Evolutionary conservation across 225 moss, liverwort and hornwort genomes (phyloP).

Genomic region (Straminergon stramineum): DNA sequence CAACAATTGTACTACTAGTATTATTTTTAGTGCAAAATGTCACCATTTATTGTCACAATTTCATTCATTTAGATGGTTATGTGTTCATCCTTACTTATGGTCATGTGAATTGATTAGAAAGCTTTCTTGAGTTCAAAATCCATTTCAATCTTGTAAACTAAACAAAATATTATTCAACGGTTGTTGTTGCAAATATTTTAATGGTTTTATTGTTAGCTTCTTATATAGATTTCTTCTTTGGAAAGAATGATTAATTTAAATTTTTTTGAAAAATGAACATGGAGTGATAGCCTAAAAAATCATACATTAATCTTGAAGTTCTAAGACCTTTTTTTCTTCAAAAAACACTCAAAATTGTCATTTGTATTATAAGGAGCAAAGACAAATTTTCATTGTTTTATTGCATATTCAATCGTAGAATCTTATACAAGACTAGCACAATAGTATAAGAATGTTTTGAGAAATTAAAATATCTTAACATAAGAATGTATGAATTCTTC

Average conservation of each 20-base stretch:
- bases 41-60: background rate
- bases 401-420: no score
- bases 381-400: background rate
- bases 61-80: background rate
- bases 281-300: background rate
- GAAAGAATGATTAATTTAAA: background rate
- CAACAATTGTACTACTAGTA: rapidly evolving
- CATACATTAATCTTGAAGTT: rapidly evolving
- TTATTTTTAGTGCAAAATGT: background rate
- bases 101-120: background rate
- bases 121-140: background rate
- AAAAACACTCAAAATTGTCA: background rate
- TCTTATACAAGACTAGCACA: background rate
- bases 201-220: background rate
- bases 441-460: background rate
- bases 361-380: background rate
- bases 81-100: background rate
- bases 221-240: background rate
- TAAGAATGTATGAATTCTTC: background rate
- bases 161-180: background rate
- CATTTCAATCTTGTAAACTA: background rate
- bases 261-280: background rate
- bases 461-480: no score
- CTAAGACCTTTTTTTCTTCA: background rate
- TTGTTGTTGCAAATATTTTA: background rate